Conservation (phyloP, 2,329 filamentous ascomycete species). For the Clathrospora elynae region DNA sequence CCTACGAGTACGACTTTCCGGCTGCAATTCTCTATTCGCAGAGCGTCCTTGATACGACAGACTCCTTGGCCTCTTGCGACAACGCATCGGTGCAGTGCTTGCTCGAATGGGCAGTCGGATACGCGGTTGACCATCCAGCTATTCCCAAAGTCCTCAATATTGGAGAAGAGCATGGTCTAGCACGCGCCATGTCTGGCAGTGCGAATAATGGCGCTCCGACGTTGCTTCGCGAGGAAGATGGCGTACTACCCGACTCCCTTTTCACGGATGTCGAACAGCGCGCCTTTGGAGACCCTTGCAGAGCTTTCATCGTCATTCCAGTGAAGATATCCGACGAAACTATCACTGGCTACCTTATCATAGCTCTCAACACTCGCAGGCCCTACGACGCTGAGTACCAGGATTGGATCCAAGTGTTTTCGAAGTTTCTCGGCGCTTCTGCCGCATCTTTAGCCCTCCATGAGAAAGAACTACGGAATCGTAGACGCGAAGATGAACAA, state of each 20-base stretch:
- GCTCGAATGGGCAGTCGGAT: slow-evolving; percentile 16
- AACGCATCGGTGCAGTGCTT: background rate
- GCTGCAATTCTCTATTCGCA: slow-evolving; percentile 15
- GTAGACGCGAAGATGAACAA: slow-evolving; percentile 19
- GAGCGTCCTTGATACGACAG: background rate
- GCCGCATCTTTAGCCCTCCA: slow-evolving; percentile 22
- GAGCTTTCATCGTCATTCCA: slow-evolving; percentile 11
- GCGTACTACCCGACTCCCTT: slow-evolving; percentile 8
- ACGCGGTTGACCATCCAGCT: slow-evolving; percentile 7
- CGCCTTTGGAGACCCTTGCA: slow-evolving; percentile 17
- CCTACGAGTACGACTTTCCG: slow-evolving; percentile 21
- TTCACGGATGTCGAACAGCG: slow-evolving; percentile 15
- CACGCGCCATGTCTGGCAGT: slow-evolving; percentile 3
- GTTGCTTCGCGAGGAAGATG: slow-evolving; percentile 4
- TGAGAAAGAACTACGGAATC: slow-evolving; percentile 21
- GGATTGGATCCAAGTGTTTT: slow-evolving; percentile 21
- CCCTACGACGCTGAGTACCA: slow-evolving; percentile 26
- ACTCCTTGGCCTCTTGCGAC: background rate
- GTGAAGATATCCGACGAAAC: slow-evolving; percentile 10
- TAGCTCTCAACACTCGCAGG: slow-evolving; percentile 22
- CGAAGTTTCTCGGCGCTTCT: slow-evolving; percentile 21
- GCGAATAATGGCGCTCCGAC: slow-evolving; percentile 1
- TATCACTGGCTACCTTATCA: slow-evolving; percentile 10
- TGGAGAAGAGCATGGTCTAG: slow-evolving; percentile 5
- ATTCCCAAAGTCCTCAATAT: slow-evolving; percentile 10